These are phyloP conservation scores for Fusarium sp. DNA, from an alignment of 2,329 filamentous ascomycete genomes.

Conservation along the genomic window DNA sequence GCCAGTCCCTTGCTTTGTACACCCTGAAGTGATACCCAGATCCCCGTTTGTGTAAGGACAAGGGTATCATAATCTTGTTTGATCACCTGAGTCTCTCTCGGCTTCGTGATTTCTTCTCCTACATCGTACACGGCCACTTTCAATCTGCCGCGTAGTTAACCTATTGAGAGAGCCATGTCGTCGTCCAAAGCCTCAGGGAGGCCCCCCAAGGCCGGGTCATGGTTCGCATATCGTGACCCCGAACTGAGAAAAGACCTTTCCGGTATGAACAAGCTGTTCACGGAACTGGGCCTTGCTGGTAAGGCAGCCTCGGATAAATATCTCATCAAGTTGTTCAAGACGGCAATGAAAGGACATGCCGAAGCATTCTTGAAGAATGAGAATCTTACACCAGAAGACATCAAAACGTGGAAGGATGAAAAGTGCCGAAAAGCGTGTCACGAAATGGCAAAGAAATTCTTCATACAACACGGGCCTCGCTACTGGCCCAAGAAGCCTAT, in stretches of 20 bases:
- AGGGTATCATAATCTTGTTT: background rate
- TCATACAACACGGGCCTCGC: background rate
- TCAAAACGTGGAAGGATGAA: background rate
- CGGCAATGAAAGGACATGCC: background rate
- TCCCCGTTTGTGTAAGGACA: background rate
- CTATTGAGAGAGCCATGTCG: background rate
- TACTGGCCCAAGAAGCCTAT: conserved; percentile 20
- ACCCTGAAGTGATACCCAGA: background rate
- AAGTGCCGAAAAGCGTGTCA: background rate
- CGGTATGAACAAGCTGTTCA: background rate
- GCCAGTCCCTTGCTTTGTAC: background rate
- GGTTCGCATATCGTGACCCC: background rate
- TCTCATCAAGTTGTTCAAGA: background rate
- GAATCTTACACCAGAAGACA: background rate
- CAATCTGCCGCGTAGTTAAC: too few relatives aligned
- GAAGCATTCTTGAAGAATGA: background rate
- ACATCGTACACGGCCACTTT: background rate
- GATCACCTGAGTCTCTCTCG: background rate
- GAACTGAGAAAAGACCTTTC: background rate
- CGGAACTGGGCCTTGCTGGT: conserved; percentile 7
- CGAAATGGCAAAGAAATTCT: conserved; percentile 12
- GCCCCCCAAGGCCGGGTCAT: too few relatives aligned
- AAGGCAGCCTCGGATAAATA: background rate
- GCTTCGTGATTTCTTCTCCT: background rate
- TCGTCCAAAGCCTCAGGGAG: background rate